phyloP scores from a whole-genome alignment of 2,329 filamentous ascomycete genomes.

The Cladobotryum protrusum region DNA sequence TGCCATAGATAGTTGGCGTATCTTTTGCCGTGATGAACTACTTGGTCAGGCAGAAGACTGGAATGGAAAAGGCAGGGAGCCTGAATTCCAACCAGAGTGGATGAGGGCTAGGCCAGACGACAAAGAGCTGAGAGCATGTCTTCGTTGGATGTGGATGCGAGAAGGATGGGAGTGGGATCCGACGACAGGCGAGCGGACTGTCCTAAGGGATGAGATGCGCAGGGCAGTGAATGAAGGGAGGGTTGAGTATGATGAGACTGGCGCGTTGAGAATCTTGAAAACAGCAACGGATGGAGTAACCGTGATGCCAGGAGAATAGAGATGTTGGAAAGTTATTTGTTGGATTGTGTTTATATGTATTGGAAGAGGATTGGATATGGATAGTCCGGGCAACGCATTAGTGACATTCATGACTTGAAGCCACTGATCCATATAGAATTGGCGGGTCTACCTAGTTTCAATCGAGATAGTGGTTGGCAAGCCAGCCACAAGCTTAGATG shows the following conservation, averaged over 20 bases:
- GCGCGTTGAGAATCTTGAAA: conserved; percentile 39
- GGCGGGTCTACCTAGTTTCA: too few relatives aligned
- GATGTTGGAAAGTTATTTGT: background rate
- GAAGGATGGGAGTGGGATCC: conserved; percentile 81
- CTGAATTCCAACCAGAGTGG: conserved; percentile 77
- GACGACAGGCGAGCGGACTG: conserved; percentile 55
- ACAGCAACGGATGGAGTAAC: background rate
- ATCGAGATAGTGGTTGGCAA: too few relatives aligned
- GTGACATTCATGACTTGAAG: too few relatives aligned
- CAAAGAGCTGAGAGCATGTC: conserved; percentile 81
- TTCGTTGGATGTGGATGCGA: conserved; percentile 88
- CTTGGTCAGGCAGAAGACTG: conserved; percentile 60
- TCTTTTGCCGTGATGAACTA: conserved; percentile 80
- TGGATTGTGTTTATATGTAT: too few relatives aligned
- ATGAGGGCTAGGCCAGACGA: conserved; percentile 76
- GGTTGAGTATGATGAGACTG: conserved; percentile 49
- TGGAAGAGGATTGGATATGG: too few relatives aligned
- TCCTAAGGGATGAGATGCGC: conserved; percentile 48
- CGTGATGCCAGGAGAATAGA: background rate
- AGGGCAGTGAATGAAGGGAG: conserved; percentile 51
- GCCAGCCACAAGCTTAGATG: too few relatives aligned
- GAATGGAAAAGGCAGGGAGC: conserved; percentile 49
- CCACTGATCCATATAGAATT: too few relatives aligned
- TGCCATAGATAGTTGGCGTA: conserved; percentile 83
- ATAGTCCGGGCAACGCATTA: background rate